These are phyloP conservation scores for Fusarium succisae DNA, from an alignment of 2,329 filamentous ascomycete species.

Conservation along the genomic window DNA sequence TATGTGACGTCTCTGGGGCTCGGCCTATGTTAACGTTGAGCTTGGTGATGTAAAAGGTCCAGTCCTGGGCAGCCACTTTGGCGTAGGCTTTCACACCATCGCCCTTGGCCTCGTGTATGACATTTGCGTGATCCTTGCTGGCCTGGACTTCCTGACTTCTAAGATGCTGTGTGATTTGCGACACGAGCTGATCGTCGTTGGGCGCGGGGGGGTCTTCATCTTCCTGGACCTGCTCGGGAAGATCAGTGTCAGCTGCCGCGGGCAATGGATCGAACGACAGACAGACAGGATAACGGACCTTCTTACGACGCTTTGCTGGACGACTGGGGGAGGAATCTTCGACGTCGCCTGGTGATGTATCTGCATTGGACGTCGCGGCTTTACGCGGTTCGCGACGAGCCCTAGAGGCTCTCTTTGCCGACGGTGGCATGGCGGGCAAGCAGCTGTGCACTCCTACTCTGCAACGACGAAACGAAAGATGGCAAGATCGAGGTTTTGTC, in stretches of 20 bases:
- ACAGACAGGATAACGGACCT: constrained; percentile 52
- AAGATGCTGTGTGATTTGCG: constrained; percentile 64
- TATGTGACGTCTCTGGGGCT: constrained; percentile 61
- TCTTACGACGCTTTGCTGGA: constrained; percentile 72
- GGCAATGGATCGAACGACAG: background rate
- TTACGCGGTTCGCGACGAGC: constrained; percentile 52
- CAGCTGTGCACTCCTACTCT: background rate
- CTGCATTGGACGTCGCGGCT: constrained; percentile 48
- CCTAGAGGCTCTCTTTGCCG: constrained; percentile 51
- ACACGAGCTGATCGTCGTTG: constrained; percentile 66
- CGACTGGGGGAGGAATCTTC: constrained; percentile 68
- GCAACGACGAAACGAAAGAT: constrained; percentile 1
- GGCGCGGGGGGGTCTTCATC: constrained; percentile 51
- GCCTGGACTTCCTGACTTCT: constrained; percentile 63
- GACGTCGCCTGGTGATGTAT: constrained; percentile 49
- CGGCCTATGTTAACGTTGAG: constrained; percentile 81
- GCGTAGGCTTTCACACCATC: constrained; percentile 78
- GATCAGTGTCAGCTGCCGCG: constrained; percentile 22
- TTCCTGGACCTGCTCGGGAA: constrained; percentile 48
- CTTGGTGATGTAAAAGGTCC: constrained; percentile 85
- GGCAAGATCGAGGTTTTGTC: background rate
- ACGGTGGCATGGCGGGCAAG: constrained; percentile 47
- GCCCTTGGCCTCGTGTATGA: constrained; percentile 68
- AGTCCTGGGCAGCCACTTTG: constrained; percentile 82
- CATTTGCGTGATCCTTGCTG: constrained; percentile 70